Evolutionary conservation across 2,329 filamentous ascomycete species (phyloP).

Genomic region (Fusarium pilosicola): DNA sequence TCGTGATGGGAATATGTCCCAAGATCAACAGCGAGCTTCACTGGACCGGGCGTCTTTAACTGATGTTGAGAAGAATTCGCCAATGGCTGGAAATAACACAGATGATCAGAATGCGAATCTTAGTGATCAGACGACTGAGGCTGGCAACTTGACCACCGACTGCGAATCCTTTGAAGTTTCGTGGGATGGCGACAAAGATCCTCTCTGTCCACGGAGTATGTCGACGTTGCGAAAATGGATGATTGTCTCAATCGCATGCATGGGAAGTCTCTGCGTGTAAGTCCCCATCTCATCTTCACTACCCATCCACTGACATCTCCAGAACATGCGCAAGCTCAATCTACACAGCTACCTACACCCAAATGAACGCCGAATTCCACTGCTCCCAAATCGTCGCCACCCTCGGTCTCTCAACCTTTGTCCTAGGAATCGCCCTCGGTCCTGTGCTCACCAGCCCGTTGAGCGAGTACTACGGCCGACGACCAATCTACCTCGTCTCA

Average conservation of each 20-base stretch:
- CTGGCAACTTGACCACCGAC: not conserved
- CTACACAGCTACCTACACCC: constrained; percentile 58
- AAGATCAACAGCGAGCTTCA: not conserved
- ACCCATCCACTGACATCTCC: not conserved
- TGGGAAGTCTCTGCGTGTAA: constrained; percentile 31
- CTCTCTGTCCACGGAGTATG: constrained; percentile 23
- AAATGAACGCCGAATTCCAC: constrained; percentile 32
- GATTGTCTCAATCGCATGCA: constrained; percentile 27
- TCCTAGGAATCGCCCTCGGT: constrained; percentile 65
- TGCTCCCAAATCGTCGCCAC: constrained; percentile 15
- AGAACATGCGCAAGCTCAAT: constrained; percentile 84
- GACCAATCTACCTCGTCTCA: constrained; percentile 78
- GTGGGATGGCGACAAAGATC: constrained; percentile 29
- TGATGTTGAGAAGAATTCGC: not conserved
- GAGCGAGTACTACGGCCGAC: constrained; percentile 76
- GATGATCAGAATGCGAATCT: not conserved
- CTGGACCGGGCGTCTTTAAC: not conserved
- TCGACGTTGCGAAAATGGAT: constrained; percentile 21
- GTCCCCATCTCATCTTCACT: not conserved
- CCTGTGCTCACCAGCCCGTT: constrained; percentile 68
- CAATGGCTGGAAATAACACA: not conserved
- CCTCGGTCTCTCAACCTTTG: constrained; percentile 30
- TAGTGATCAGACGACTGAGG: constrained; percentile 22
- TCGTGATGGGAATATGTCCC: not conserved
- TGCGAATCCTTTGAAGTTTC: not conserved